Conservation (phyloP, 1,139 yeast genomes). For the Scheffersomyces lignicola region DNA sequence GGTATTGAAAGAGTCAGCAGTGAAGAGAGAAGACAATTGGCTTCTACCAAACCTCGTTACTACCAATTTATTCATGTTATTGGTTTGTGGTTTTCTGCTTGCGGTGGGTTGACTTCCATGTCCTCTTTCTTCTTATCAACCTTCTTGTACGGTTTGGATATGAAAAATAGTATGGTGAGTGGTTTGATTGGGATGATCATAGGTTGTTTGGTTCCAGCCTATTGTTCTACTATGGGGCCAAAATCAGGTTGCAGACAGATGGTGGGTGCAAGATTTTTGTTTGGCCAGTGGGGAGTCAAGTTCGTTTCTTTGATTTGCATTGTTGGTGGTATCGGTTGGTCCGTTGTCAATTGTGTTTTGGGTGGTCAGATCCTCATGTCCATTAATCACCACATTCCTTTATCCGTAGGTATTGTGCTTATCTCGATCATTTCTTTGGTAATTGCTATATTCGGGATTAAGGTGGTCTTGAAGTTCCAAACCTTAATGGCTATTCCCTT, state of each 20-base stretch:
- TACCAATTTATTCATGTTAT: constrained; percentile 56
- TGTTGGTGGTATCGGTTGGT: constrained; percentile 43
- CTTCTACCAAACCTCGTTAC: constrained; percentile 12
- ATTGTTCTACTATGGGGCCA: constrained; percentile 42
- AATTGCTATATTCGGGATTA: constrained; percentile 37
- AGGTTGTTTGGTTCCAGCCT: constrained; percentile 43
- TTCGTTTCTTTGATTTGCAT: constrained; percentile 34
- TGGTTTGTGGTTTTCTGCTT: constrained; percentile 51
- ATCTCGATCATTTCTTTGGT: constrained; percentile 28
- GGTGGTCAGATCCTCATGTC: constrained; percentile 39
- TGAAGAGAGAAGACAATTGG: constrained; percentile 21
- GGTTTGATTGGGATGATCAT: constrained; percentile 31
- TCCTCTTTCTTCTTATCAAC: constrained; percentile 38
- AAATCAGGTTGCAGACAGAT: constrained; percentile 43
- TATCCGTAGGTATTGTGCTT: constrained; percentile 33
- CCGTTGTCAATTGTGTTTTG: constrained; percentile 39
- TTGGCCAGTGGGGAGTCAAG: constrained; percentile 42
- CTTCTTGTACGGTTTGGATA: constrained; percentile 27
- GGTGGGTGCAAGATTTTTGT: constrained; percentile 39
- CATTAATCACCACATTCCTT: constrained; percentile 21
- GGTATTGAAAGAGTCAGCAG: constrained; percentile 32
- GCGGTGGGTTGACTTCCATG: constrained; percentile 44
- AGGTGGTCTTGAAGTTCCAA: constrained; percentile 65
- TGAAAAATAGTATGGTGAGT: constrained; percentile 29
- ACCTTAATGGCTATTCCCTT: constrained; percentile 72